Percentiles rank a stretch among this genome's conserved stretches.
Conservation (phyloP, 306 rosid genomes). For the Rubus idaeus region DNA sequence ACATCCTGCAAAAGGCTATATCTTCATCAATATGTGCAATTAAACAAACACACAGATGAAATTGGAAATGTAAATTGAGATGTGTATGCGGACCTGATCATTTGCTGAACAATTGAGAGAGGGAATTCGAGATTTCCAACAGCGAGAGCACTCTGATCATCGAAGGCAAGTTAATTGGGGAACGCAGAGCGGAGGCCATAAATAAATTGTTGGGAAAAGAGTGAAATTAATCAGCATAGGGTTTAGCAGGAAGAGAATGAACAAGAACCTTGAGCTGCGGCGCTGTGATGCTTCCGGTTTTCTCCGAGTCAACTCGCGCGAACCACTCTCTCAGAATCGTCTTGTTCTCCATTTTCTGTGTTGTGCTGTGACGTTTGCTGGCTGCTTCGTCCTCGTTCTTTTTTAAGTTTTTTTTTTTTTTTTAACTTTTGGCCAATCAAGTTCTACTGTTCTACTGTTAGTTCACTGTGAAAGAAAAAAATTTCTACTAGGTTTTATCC, state of each 20-base stretch:
- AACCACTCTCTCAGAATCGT: conserved; percentile 72
- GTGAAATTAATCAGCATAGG: not conserved
- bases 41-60: not conserved
- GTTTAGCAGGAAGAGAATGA: not conserved
- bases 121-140: conserved; percentile 83
- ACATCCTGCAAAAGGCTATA: conserved; percentile 49
- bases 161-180: not conserved
- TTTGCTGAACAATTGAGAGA: conserved; percentile 78
- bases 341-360: conserved; percentile 45
- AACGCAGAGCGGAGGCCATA: too few species aligned
- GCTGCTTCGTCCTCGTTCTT: too few species aligned
- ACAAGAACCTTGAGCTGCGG: conserved; percentile 72
- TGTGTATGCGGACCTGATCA: conserved; percentile 60
- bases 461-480: too few species aligned
- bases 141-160: conserved; percentile 62
- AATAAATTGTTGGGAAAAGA: not conserved
- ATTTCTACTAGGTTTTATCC: too few species aligned
- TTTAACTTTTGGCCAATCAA: too few species aligned
- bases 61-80: not conserved
- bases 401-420: too few species aligned
- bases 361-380: not conserved
- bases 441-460: too few species aligned
- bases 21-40: not conserved
- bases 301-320: conserved; percentile 71
- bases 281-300: conserved; percentile 61